Evolutionary conservation across 108 stramenopile species (phyloP).

Genomic region (Chaetoceros muelleri): DNA sequence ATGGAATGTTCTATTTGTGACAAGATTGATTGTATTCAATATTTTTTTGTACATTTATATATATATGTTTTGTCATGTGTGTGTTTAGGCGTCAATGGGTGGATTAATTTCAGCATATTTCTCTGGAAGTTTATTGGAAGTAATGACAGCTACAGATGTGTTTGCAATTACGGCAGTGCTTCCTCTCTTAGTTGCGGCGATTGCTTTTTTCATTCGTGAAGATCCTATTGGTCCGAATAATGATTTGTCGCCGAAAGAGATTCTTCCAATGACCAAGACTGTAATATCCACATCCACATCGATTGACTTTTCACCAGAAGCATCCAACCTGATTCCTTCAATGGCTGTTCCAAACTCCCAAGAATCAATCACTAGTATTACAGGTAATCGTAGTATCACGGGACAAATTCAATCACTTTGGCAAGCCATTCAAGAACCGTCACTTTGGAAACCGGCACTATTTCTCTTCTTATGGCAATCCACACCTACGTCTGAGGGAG

Average conservation of each 20-base stretch:
- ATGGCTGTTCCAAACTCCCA: not conserved
- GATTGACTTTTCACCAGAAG: not conserved
- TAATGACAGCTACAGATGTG: constrained; percentile 73
- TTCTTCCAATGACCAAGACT: too few relatives aligned
- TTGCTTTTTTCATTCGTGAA: constrained; percentile 72
- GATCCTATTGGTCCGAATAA: constrained; percentile 18
- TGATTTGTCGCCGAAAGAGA: not conserved
- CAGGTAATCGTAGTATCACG: constrained; percentile 19
- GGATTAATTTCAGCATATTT: constrained; percentile 85
- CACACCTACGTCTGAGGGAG: constrained; percentile 86
- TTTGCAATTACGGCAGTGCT: constrained; percentile 80
- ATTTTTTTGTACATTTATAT: too few relatives aligned
- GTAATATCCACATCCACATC: not conserved
- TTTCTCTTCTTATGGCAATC: constrained; percentile 94
- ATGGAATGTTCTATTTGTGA: too few relatives aligned
- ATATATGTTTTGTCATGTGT: too few relatives aligned
- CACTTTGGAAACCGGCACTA: constrained; percentile 83
- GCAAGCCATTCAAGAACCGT: constrained; percentile 64
- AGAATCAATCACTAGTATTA: not conserved
- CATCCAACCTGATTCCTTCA: not conserved
- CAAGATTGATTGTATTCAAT: too few relatives aligned
- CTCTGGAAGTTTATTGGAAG: constrained; percentile 76
- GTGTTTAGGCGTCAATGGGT: too few relatives aligned
- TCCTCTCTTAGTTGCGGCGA: constrained; percentile 74
- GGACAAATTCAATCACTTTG: constrained; percentile 63